These are phyloP conservation scores for Boletales sp. DNA, from an alignment of 768 basidiomycete genomes.

Conservation along the genomic window DNA sequence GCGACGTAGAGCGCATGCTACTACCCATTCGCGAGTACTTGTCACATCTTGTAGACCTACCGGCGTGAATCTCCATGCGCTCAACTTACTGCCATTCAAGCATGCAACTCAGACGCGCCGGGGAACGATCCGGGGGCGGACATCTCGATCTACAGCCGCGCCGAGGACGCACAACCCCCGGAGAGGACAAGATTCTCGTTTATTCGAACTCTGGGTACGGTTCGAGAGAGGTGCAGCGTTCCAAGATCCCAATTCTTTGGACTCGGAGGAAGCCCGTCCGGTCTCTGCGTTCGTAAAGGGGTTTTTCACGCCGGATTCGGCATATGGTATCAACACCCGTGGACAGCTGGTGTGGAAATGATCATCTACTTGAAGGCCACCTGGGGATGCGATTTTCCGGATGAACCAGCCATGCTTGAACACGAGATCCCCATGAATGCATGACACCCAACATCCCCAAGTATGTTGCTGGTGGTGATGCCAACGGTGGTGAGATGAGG, in stretches of 20 bases:
- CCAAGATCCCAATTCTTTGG: background rate
- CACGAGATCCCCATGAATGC: background rate
- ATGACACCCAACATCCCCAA: slow-evolving; percentile 1
- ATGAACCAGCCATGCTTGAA: background rate
- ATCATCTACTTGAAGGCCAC: slow-evolving; percentile 5
- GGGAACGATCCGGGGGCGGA: background rate
- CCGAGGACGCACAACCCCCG: background rate
- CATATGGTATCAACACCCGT: background rate
- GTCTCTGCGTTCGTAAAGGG: background rate
- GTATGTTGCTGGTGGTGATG: background rate
- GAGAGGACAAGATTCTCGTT: background rate
- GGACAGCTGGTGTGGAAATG: slow-evolving; percentile 20
- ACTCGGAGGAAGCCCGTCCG: background rate
- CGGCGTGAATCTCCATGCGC: too few relatives aligned
- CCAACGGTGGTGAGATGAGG: background rate
- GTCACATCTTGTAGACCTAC: too few relatives aligned
- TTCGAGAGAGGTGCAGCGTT: background rate
- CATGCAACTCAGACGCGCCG: too few relatives aligned
- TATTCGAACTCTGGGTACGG: slow-evolving; percentile 6
- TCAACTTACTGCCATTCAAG: too few relatives aligned
- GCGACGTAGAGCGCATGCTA: too few relatives aligned
- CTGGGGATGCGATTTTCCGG: background rate
- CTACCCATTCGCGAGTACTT: too few relatives aligned
- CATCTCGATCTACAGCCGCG: background rate
- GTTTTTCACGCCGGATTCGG: background rate